Conservation (phyloP, 768 basidiomycete genomes). For the Boletus vermiculosoides region DNA sequence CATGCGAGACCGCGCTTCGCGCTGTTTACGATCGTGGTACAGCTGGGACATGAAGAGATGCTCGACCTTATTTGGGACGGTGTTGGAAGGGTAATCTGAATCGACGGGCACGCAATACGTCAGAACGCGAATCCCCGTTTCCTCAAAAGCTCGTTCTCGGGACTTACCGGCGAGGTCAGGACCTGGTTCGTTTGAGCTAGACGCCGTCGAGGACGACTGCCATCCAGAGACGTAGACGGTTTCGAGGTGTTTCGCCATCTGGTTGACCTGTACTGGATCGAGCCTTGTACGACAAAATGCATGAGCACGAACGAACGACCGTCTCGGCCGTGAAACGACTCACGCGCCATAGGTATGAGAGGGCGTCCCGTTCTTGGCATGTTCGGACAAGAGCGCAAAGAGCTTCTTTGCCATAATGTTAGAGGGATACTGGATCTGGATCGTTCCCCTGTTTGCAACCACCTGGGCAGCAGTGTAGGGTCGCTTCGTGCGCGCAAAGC, state of each 20-base stretch:
- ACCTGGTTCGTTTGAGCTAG: slow-evolving; percentile 92
- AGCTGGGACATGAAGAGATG: slow-evolving; percentile 97
- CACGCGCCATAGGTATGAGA: slow-evolving; percentile 99
- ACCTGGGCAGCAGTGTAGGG: slow-evolving; percentile 94
- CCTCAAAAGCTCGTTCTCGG: background rate
- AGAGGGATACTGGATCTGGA: slow-evolving; percentile 85
- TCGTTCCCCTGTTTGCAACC: slow-evolving; percentile 88
- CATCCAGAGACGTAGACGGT: slow-evolving; percentile 98
- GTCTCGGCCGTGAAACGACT: slow-evolving; percentile 11
- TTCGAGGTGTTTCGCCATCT: slow-evolving; percentile 99
- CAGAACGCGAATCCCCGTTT: background rate
- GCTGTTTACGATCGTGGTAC: slow-evolving; percentile 98
- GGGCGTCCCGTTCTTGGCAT: slow-evolving; percentile 73
- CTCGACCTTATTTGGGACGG: slow-evolving; percentile 98
- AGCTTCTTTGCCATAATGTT: slow-evolving; percentile 85
- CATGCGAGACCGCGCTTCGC: slow-evolving; percentile 70
- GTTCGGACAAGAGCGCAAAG: slow-evolving; percentile 69
- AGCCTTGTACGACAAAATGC: slow-evolving; percentile 52
- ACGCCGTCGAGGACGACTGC: slow-evolving; percentile 93
- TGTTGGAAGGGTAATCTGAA: slow-evolving; percentile 95
- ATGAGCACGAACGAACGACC: slow-evolving; percentile 21
- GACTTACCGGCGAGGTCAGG: slow-evolving; percentile 91
- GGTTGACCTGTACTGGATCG: slow-evolving; percentile 96
- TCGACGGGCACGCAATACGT: background rate
- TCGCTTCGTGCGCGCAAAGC: slow-evolving; percentile 83